These are phyloP conservation scores for Aotearoamyces nothofagi DNA, from an alignment of 2,329 filamentous ascomycete genomes.

Conservation along the genomic window DNA sequence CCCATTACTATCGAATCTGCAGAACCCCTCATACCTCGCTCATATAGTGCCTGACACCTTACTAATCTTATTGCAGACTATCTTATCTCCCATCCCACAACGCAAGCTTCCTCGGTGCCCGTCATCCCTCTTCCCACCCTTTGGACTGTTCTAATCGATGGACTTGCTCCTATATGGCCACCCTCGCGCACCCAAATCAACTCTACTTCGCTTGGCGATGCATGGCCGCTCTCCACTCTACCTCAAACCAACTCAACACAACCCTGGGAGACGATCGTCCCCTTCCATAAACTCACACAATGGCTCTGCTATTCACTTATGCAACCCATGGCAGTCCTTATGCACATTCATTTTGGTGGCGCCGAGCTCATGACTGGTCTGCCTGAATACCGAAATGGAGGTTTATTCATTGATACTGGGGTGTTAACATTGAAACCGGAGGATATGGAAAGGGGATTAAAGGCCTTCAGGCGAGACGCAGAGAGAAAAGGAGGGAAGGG, in stretches of 20 bases:
- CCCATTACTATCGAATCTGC: slow-evolving; percentile 20
- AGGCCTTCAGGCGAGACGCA: slow-evolving; percentile 14
- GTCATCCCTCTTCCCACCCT: slow-evolving; percentile 77
- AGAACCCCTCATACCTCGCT: slow-evolving; percentile 26
- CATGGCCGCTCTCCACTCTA: slow-evolving; percentile 22
- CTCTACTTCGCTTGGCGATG: slow-evolving; percentile 21
- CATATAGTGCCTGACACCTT: no score
- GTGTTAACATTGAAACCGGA: slow-evolving; percentile 34
- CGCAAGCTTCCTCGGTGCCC: slow-evolving; percentile 74
- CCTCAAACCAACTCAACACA: slow-evolving; percentile 4
- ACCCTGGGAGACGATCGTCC: slow-evolving; percentile 24
- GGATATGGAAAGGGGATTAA: slow-evolving; percentile 26
- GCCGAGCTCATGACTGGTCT: slow-evolving; percentile 46
- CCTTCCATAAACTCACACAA: slow-evolving; percentile 50
- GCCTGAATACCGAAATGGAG: slow-evolving; percentile 59
- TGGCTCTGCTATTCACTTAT: slow-evolving; percentile 63
- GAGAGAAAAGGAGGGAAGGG: slow-evolving; percentile 18
- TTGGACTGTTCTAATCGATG: not conserved
- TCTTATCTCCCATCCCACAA: slow-evolving; percentile 80
- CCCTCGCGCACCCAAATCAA: slow-evolving; percentile 23
- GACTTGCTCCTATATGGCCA: slow-evolving; percentile 27
- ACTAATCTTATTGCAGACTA: no score
- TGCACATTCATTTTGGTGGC: slow-evolving; percentile 35
- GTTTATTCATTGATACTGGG: slow-evolving; percentile 46
- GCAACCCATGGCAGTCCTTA: slow-evolving; percentile 40